Percentiles rank a stretch among this genome's conserved stretches.
Evolutionary conservation across 2,329 filamentous ascomycete species (phyloP).

Genomic region (Alternaria sp.): DNA sequence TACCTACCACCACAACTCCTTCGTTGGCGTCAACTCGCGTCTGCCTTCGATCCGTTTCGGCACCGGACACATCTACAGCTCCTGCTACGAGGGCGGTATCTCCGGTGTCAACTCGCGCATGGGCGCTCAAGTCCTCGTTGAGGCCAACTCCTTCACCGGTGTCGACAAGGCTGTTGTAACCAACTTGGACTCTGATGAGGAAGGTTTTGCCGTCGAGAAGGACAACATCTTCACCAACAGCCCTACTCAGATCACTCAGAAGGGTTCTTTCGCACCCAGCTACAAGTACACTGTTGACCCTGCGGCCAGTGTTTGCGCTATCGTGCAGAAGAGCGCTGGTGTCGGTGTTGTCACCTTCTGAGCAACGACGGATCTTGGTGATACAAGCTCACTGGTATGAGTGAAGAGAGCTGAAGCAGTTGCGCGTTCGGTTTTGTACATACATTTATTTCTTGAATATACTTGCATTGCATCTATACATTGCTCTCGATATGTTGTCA

Average conservation of each 20-base stretch:
- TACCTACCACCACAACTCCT: constrained; percentile 74
- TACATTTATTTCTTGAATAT: constrained; percentile 22
- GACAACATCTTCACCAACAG: constrained; percentile 56
- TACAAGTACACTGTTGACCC: constrained; percentile 59
- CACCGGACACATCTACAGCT: constrained; percentile 68
- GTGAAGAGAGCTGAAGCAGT: constrained; percentile 4
- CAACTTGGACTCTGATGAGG: constrained; percentile 63
- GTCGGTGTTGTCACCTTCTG: constrained; percentile 45
- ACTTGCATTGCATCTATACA: background rate
- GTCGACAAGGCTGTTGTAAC: constrained; percentile 66
- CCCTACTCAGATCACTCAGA: constrained; percentile 56
- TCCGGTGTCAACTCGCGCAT: constrained; percentile 55
- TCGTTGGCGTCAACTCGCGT: constrained; percentile 69
- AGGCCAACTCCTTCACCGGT: constrained; percentile 63
- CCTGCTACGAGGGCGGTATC: constrained; percentile 49
- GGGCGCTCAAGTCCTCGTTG: constrained; percentile 55
- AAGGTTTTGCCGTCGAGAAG: constrained; percentile 56
- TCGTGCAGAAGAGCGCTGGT: constrained; percentile 41
- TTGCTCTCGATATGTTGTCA: constrained; percentile 18
- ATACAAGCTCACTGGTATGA: background rate
- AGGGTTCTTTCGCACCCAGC: constrained; percentile 61
- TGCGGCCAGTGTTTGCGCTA: constrained; percentile 36
- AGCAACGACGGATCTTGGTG: background rate
- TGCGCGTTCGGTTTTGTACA: constrained; percentile 24
- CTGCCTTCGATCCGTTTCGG: constrained; percentile 71